These are phyloP conservation scores for Tetradesmus obliquus DNA, from an alignment of 139 green algal species.

Conservation along the genomic window DNA sequence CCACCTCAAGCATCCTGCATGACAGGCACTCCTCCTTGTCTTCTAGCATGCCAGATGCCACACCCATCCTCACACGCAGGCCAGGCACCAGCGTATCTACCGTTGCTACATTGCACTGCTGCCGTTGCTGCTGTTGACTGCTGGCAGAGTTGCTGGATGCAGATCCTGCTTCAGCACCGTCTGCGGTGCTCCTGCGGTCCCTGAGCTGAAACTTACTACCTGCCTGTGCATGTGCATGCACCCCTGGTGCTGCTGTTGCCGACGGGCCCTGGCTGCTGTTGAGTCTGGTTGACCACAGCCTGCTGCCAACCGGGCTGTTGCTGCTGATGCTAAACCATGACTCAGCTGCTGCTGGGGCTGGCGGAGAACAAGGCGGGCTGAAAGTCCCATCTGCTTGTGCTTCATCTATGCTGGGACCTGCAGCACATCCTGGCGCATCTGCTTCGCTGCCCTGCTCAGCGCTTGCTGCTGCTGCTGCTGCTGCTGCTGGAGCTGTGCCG, in stretches of 20 bases:
- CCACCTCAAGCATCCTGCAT: slow-evolving; percentile 51
- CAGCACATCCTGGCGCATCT: background rate
- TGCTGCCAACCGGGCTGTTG: background rate
- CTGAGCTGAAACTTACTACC: background rate
- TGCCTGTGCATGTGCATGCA: background rate
- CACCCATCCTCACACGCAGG: slow-evolving; percentile 62
- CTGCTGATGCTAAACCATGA: background rate
- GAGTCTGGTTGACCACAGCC: background rate
- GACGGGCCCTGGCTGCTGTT: background rate
- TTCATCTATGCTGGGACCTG: background rate
- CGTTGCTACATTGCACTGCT: background rate
- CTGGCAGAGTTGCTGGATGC: background rate
- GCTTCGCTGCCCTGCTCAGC: background rate
- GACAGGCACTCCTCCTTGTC: slow-evolving; percentile 28
- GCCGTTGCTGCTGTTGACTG: background rate
- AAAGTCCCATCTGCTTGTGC: background rate
- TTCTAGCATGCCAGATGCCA: slow-evolving; percentile 50
- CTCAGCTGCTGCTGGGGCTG: background rate
- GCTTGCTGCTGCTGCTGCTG: background rate
- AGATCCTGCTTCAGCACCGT: background rate
- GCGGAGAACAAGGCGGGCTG: background rate
- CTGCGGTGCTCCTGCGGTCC: background rate
- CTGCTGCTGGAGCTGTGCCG: background rate
- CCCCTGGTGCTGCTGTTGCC: background rate
- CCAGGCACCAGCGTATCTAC: slow-evolving; percentile 27